Percentiles rank a stretch among this genome's conserved stretches.
Conservation (phyloP, 139 green algal species). For the Chlamydomonas urium region DNA sequence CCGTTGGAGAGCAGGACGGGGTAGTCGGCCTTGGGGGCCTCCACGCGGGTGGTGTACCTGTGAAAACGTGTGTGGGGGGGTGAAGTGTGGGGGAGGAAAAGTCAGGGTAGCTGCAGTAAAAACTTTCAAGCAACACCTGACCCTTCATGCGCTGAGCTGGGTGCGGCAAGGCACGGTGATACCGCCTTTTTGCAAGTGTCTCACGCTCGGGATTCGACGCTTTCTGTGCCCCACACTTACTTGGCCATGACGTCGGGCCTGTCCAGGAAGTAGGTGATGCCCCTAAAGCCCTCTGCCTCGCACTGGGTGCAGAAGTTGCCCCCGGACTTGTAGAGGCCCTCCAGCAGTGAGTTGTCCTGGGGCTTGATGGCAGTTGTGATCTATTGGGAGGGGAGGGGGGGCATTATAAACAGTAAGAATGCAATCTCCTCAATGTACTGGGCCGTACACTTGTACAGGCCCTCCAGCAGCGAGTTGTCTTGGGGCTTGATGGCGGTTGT, state of each 20-base stretch:
- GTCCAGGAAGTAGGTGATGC: constrained; percentile 97
- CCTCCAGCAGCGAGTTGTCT: constrained; percentile 93
- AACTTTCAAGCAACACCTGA: too few species aligned
- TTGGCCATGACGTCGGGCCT: constrained; percentile 62
- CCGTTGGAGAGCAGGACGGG: constrained; percentile 96
- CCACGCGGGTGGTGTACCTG: constrained; percentile 85
- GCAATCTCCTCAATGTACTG: too few species aligned
- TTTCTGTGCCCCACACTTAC: too few species aligned
- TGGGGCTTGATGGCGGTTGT: constrained; percentile 27
- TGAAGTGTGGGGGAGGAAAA: too few species aligned
- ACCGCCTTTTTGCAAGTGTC: too few species aligned
- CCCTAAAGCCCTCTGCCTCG: constrained; percentile 96
- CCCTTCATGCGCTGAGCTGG: too few species aligned
- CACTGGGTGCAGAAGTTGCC: constrained; percentile 99
- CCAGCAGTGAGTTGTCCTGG: constrained; percentile 89
- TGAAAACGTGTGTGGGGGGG: too few species aligned
- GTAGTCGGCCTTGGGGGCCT: constrained; percentile 83
- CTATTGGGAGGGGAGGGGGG: too few species aligned
- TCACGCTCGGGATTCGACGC: too few species aligned
- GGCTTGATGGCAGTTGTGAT: constrained; percentile 10
- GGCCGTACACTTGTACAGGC: constrained; percentile 96
- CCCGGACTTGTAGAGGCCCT: constrained; percentile 92
- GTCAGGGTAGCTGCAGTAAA: too few species aligned
- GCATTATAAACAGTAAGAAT: too few species aligned
- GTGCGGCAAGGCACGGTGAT: too few species aligned